Percentiles rank a stretch among this genome's conserved stretches.
Conservation (phyloP, 78 protist species). For the Dictyostelium firmibasis region DNA sequence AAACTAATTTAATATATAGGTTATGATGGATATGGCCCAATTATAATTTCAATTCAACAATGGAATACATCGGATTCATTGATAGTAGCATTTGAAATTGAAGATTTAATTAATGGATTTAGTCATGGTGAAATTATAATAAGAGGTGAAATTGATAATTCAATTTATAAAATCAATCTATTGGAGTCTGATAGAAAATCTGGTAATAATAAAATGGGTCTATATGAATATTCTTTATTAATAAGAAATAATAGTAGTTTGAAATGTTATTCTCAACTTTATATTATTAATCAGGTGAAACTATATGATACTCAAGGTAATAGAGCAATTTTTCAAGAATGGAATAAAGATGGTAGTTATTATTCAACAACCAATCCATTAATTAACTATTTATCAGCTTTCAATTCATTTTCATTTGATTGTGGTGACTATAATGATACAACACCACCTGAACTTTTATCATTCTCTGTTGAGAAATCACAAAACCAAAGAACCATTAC, state of each 20-base stretch:
- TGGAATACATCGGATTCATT: background rate
- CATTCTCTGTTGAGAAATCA: background rate
- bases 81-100: background rate
- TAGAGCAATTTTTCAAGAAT: background rate
- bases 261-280: background rate
- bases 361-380: background rate
- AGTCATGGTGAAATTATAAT: background rate
- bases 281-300: background rate
- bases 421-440: background rate
- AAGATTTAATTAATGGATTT: constrained; percentile 12
- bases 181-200: background rate
- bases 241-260: background rate
- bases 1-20: background rate
- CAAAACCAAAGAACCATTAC: background rate
- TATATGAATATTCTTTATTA: background rate
- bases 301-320: background rate
- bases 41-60: background rate
- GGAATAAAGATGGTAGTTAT: background rate
- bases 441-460: background rate
- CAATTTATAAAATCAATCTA: background rate
- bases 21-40: constrained; percentile 2
- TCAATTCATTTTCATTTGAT: background rate
- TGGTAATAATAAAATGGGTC: background rate
- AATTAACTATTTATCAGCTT: background rate
- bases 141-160: background rate